Evolutionary conservation across 768 basidiomycete species (phyloP).

Genomic region (Termitomyces sp.): DNA sequence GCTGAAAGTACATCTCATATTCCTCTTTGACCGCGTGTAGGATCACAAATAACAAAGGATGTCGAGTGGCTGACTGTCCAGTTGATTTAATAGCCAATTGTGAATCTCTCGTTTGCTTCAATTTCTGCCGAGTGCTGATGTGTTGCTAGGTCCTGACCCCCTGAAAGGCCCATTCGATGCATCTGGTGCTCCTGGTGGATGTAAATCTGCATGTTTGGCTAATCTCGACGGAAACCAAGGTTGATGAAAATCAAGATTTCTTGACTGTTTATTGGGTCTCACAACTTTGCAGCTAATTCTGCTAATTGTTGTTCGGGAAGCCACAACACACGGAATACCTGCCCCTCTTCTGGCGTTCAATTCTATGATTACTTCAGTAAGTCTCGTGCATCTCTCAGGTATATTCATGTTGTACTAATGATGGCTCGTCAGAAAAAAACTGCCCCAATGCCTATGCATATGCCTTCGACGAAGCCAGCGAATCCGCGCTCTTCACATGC

Average conservation of each 20-base stretch:
- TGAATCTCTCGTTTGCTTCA: too few relatives aligned
- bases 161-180: conserved; percentile 43
- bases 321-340: not conserved
- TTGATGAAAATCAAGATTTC: not conserved
- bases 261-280: not conserved
- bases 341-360: too few relatives aligned
- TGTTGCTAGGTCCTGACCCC: conserved; percentile 28
- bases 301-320: conserved; percentile 29
- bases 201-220: conserved; percentile 42
- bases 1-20: not conserved
- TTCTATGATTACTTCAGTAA: conserved; percentile 20
- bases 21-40: not conserved
- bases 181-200: conserved; percentile 43
- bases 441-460: not conserved
- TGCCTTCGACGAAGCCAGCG: not conserved
- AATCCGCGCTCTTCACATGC: not conserved
- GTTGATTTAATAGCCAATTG: conserved; percentile 49
- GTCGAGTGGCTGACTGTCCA: conserved; percentile 41
- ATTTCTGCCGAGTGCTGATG: not conserved
- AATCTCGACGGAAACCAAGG: conserved; percentile 25
- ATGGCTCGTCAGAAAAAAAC: not conserved
- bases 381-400: not conserved
- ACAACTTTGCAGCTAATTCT: conserved; percentile 19
- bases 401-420: not conserved
- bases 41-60: conserved; percentile 44